Conservation (phyloP, 1,284 basidiomycete species). For the Ceratobasidium papillatum region DNA sequence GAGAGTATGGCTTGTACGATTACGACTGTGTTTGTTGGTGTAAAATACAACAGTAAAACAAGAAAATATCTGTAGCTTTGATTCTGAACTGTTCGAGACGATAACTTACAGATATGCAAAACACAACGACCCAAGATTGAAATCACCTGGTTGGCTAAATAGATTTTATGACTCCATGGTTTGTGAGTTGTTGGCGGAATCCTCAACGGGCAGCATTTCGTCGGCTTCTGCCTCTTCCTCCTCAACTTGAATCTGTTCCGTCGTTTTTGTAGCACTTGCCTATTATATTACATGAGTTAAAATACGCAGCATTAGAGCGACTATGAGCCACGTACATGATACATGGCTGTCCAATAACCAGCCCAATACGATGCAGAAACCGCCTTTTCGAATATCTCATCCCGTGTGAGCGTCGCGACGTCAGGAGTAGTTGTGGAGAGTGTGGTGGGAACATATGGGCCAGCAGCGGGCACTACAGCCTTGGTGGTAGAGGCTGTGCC, state of each 20-base stretch:
- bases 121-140: neutral
- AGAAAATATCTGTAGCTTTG: neutral
- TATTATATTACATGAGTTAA: neutral
- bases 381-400: conserved; percentile 77
- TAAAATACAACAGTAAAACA: neutral
- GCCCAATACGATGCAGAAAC: conserved; percentile 81
- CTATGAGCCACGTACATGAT: conserved; percentile 62
- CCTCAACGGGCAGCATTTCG: conserved; percentile 24
- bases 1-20: neutral
- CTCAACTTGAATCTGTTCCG: neutral
- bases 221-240: conserved; percentile 34
- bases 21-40: neutral
- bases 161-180: neutral
- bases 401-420: conserved; percentile 60
- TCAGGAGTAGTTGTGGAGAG: conserved; percentile 47
- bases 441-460: conserved; percentile 48
- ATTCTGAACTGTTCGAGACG: neutral
- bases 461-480: conserved; percentile 8
- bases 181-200: conserved; percentile 7
- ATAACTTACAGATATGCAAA: conserved; percentile 9
- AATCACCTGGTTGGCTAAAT: neutral
- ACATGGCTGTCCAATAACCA: conserved; percentile 84
- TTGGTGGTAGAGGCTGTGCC: conserved; percentile 38
- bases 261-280: neutral
- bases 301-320: neutral